Evolutionary conservation across 768 basidiomycete genomes (phyloP).

Genomic region (Termitomyces sp.): DNA sequence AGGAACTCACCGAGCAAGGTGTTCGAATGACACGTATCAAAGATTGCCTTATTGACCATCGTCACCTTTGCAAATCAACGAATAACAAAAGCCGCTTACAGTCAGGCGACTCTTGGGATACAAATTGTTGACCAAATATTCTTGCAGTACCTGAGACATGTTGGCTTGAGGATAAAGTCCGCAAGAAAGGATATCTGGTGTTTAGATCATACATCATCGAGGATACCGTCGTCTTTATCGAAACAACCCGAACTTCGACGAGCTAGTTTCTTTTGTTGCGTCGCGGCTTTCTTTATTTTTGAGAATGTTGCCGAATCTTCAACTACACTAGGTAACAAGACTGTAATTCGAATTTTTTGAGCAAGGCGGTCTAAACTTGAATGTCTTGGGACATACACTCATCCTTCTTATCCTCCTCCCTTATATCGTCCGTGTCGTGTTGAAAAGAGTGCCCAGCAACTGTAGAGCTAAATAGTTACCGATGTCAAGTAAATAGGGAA

Average conservation of each 20-base stretch:
- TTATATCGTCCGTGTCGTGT: not conserved
- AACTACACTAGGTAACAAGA: not conserved
- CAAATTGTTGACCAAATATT: not conserved
- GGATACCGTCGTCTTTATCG: not conserved
- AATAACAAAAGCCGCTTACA: not conserved
- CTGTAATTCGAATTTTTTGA: not conserved
- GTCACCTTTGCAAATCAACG: not conserved
- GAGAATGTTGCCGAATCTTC: not conserved
- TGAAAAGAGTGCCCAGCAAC: constrained; percentile 1
- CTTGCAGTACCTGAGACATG: not conserved
- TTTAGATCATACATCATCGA: constrained; percentile 6
- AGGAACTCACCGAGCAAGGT: not conserved
- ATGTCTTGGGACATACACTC: not conserved
- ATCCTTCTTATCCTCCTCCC: not conserved
- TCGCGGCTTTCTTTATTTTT: not conserved
- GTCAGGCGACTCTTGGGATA: not conserved
- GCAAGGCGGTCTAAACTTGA: not conserved
- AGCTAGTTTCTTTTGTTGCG: not conserved
- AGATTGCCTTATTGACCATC: not conserved
- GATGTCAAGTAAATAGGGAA: not conserved
- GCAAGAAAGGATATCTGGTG: too few species aligned
- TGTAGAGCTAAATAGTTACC: not conserved
- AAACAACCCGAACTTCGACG: not conserved
- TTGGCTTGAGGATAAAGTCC: too few species aligned
- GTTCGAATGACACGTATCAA: constrained; percentile 5